Conservation (phyloP, 1,284 basidiomycete species). For the Moesziomyces parantarcticus region DNA sequence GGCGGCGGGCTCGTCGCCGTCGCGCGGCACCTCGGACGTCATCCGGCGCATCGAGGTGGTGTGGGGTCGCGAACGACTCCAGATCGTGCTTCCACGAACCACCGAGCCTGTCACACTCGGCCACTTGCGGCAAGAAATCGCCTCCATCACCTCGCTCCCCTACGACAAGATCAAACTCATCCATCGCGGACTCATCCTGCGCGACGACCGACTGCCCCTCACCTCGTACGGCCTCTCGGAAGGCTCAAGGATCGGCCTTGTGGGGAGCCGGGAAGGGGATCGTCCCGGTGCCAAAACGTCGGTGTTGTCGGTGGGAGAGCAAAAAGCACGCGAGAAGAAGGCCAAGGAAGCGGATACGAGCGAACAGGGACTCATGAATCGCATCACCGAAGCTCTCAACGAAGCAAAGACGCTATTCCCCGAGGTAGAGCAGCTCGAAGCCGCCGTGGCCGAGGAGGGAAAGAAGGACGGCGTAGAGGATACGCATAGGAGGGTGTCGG, state of each 20-base stretch:
- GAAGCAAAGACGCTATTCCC: slow-evolving; percentile 53
- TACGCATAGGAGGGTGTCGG: slow-evolving; percentile 58
- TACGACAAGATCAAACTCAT: slow-evolving; percentile 58
- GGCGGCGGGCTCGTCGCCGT: slow-evolving; percentile 14
- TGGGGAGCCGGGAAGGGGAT: slow-evolving; percentile 50
- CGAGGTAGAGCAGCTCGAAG: slow-evolving; percentile 55
- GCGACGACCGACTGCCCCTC: slow-evolving; percentile 59
- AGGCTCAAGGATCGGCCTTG: slow-evolving; percentile 58
- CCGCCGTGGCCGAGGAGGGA: slow-evolving; percentile 14
- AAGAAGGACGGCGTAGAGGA: background rate
- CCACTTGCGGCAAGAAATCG: slow-evolving; percentile 57
- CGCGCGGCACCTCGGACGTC: slow-evolving; percentile 15
- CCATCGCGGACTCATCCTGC: slow-evolving; percentile 57
- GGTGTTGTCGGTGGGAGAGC: slow-evolving; percentile 34
- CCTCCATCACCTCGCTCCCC: slow-evolving; percentile 56
- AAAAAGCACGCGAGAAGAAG: slow-evolving; percentile 45
- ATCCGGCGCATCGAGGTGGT: slow-evolving; percentile 57
- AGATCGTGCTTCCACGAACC: slow-evolving; percentile 44
- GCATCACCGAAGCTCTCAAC: slow-evolving; percentile 53
- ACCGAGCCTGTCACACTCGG: slow-evolving; percentile 47
- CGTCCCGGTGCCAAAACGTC: slow-evolving; percentile 38
- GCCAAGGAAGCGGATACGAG: slow-evolving; percentile 32
- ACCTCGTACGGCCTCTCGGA: slow-evolving; percentile 53
- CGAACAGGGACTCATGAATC: slow-evolving; percentile 48
- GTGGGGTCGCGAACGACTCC: slow-evolving; percentile 60